phyloP scores from a whole-genome alignment of 148 eudicot species.

The Spergularia bocconei region DNA sequence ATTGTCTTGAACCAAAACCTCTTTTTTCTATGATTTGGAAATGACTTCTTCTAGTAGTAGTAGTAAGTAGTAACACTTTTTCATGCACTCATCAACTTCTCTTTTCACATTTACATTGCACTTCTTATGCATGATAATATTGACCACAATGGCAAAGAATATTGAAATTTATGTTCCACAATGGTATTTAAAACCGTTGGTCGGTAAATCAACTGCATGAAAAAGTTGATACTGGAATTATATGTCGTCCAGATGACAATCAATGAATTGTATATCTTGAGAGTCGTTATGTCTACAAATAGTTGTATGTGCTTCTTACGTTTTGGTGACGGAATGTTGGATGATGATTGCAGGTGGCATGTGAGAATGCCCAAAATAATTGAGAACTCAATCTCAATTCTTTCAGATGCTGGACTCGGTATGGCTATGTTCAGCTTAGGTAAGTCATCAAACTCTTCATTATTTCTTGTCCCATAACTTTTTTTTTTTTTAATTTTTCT shows the following conservation, averaged over 20 bases:
- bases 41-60: background rate
- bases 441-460: conserved; percentile 18
- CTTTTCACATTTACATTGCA: background rate
- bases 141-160: too few relatives aligned
- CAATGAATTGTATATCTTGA: too few relatives aligned
- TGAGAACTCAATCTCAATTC: conserved; percentile 57
- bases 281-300: too few relatives aligned
- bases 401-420: conserved; percentile 92
- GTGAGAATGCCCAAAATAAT: conserved; percentile 75
- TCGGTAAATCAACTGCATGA: too few relatives aligned
- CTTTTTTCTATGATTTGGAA: conserved; percentile 1
- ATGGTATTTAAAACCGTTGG: too few relatives aligned
- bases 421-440: conserved; percentile 98
- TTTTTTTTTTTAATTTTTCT: background rate
- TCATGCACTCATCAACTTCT: background rate
- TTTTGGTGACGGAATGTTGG: background rate
- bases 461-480: conserved; percentile 13
- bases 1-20: conserved; percentile 2
- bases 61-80: background rate
- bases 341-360: conserved; percentile 59
- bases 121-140: too few relatives aligned
- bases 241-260: too few relatives aligned
- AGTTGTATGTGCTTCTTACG: too few relatives aligned
- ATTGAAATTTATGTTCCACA: too few relatives aligned
- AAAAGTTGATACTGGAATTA: too few relatives aligned